A percentile compares a stretch with the other conserved stretches of the same genome.
Evolutionary conservation across 2,329 filamentous ascomycete genomes (phyloP).

Genomic region (Passalora sequoiae): DNA sequence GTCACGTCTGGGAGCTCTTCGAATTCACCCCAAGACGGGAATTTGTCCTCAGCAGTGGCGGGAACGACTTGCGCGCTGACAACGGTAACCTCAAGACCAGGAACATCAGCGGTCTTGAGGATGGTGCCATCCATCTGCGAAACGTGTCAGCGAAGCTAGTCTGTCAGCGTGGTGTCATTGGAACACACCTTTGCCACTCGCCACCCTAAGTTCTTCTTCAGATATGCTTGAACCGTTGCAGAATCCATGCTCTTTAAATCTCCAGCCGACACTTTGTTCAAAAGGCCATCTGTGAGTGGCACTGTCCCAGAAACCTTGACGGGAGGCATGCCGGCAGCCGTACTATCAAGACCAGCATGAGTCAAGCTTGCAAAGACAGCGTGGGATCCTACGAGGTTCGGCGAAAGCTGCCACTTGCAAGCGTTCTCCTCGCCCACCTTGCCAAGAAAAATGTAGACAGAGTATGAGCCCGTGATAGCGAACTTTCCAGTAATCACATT

Average conservation of each 20-base stretch:
- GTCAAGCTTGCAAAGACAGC: constrained; percentile 41
- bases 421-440: constrained; percentile 41
- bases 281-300: constrained; percentile 42
- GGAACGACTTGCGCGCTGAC: constrained; percentile 38
- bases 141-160: no score
- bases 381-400: constrained; percentile 58
- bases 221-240: constrained; percentile 27
- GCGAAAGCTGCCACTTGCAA: constrained; percentile 48
- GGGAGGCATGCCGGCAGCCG: background rate
- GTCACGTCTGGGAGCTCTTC: constrained; percentile 18
- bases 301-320: constrained; percentile 38
- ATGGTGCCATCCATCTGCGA: constrained; percentile 35
- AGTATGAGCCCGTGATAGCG: constrained; percentile 57
- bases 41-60: constrained; percentile 31
- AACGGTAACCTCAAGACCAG: constrained; percentile 38
- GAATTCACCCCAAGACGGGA: constrained; percentile 37
- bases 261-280: constrained; percentile 31
- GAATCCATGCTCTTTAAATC: constrained; percentile 33
- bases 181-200: constrained; percentile 31
- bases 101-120: constrained; percentile 32
- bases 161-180: no score
- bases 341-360: background rate
- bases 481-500: constrained; percentile 60
- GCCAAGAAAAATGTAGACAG: constrained; percentile 65
- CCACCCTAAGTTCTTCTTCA: constrained; percentile 34